A percentile compares a stretch with the other conserved stretches of the same genome.
These are phyloP conservation scores for Lentinula aciculospora DNA, from an alignment of 768 basidiomycete species.

Conservation along the genomic window DNA sequence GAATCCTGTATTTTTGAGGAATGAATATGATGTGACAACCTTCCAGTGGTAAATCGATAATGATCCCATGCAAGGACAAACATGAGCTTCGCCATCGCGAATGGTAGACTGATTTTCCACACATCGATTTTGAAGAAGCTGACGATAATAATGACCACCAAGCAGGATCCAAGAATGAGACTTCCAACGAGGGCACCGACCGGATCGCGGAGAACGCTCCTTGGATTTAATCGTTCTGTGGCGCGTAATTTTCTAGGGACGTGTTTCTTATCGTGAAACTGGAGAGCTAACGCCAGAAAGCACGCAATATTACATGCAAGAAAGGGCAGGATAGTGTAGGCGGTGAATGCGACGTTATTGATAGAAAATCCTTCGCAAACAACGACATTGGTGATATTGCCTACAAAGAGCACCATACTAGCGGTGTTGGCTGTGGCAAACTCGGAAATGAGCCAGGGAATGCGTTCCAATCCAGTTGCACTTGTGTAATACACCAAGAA, in stretches of 20 bases:
- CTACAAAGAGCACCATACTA: constrained; percentile 71
- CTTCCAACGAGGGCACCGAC: constrained; percentile 74
- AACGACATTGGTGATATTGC: constrained; percentile 93
- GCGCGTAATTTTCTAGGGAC: constrained; percentile 43
- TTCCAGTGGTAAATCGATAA: constrained; percentile 30
- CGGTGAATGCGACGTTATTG: constrained; percentile 74
- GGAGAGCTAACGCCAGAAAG: constrained; percentile 49
- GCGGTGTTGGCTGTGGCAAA: constrained; percentile 80
- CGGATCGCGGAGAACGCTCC: constrained; percentile 66
- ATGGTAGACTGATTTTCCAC: constrained; percentile 82
- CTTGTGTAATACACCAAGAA: constrained; percentile 87
- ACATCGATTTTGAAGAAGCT: constrained; percentile 75
- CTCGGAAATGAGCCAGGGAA: constrained; percentile 69
- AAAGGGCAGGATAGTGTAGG: constrained; percentile 80
- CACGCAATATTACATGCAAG: constrained; percentile 61
- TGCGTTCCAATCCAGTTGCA: constrained; percentile 50
- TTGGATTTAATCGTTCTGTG: constrained; percentile 37
- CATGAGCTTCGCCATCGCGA: constrained; percentile 64
- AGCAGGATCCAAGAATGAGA: constrained; percentile 55
- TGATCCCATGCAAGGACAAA: constrained; percentile 62
- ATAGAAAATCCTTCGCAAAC: constrained; percentile 82
- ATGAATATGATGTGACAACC: constrained; percentile 16
- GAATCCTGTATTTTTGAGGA: constrained; percentile 15
- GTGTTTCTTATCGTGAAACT: constrained; percentile 52
- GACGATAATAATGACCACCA: constrained; percentile 68